These are phyloP conservation scores for Diplosphaera chodatii DNA, from an alignment of 139 green algal species.

Conservation along the genomic window DNA sequence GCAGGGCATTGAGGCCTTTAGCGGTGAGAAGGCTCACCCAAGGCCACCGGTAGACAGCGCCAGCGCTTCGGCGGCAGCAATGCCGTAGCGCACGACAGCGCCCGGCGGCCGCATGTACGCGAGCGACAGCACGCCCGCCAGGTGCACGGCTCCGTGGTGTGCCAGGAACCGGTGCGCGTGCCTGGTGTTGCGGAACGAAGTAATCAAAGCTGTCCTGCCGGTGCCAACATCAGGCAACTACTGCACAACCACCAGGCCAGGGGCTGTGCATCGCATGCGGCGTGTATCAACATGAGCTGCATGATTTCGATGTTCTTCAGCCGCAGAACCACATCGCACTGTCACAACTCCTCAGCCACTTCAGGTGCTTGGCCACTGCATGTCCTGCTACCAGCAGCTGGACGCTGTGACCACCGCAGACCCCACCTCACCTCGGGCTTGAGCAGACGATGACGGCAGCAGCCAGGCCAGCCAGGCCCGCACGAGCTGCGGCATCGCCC, in stretches of 20 bases:
- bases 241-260: too few relatives aligned
- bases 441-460: slow-evolving; percentile 27
- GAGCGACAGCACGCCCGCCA: slow-evolving; percentile 22
- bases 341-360: too few relatives aligned
- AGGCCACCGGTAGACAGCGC: slow-evolving; percentile 6
- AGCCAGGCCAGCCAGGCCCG: slow-evolving; percentile 23
- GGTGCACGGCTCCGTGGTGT: slow-evolving; percentile 6
- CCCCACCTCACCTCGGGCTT: slow-evolving; percentile 10
- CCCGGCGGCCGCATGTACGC: slow-evolving; percentile 3
- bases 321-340: too few relatives aligned
- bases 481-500: slow-evolving; percentile 6
- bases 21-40: not conserved
- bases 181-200: not conserved
- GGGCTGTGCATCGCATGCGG: too few relatives aligned
- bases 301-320: too few relatives aligned
- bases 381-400: too few relatives aligned
- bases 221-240: too few relatives aligned
- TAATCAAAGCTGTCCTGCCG: not conserved
- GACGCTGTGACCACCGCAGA: too few relatives aligned
- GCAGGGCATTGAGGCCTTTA: too few relatives aligned
- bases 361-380: too few relatives aligned
- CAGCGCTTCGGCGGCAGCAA: slow-evolving; percentile 21
- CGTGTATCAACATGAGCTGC: too few relatives aligned
- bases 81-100: slow-evolving; percentile 19
- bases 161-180: slow-evolving; percentile 10